Evolutionary conservation across 768 basidiomycete species (phyloP), one percentile per base, ranked within the genome.

Genomic region (Leccinum imitatum): DNA sequence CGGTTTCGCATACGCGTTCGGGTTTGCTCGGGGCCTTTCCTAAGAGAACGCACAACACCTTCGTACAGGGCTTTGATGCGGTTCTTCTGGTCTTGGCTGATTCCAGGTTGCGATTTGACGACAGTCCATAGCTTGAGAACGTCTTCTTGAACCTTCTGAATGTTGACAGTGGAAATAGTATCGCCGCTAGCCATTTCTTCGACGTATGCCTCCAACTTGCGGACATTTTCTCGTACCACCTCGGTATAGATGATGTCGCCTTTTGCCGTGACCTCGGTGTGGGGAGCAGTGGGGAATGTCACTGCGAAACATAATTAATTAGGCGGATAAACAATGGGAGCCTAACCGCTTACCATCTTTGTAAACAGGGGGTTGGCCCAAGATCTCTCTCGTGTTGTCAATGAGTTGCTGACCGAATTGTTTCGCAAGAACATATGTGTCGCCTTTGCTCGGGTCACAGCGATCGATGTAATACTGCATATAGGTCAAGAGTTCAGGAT

Each of bases 171-270:
- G 3, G 91, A 84, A 54, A 93, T 90, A 6, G 90, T 87, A 70
- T 95, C 93, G 3, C 94, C 93, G 60, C 91, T 93, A 1, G 97
- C 95, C 97, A 99, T 99, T 77, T 99, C 95, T 69, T 95, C 87
- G 56, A 93, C 97, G 68, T 99, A 99, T 2, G 94, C 93, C 76
- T 99, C 97, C 48, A 99, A 82, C 78, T 98, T 98, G 68, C 97
- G 90, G 50, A 98, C 96, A 59, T 93, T 92, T 72, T 96, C 91
- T 53, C 97, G 92, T 61, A 93, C 92, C 59, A 98, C 91, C 75
- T 99, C 97, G 5, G 89, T 85, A 77, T 95, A 95, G 57, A 97
- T 81, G 64, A 99, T 95, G 57, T 98, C 95, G 23, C 97, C 97
- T 77, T 92, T 93, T 52, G 84, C 87, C 10, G 87, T 93, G 66